phyloP scores from a whole-genome alignment of 139 green algal species.

The Chlamydomonas incerta region DNA sequence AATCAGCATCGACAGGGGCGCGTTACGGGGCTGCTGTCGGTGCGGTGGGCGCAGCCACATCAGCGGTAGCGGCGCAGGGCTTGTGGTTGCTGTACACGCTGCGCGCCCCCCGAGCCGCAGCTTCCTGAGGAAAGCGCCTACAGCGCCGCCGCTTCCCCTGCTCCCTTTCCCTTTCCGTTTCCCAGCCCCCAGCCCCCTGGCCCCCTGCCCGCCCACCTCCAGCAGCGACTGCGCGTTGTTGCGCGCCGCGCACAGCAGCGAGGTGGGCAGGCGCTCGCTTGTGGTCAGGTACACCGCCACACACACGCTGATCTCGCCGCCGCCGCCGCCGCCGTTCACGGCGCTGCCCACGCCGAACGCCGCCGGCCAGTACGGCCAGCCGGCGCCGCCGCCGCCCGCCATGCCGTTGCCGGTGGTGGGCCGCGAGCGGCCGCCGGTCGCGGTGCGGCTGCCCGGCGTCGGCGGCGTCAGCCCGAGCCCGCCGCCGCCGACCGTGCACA shows the following conservation, averaged over 20 bases:
- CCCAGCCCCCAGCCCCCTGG: neutral
- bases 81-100: too few species aligned
- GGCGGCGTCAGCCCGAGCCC: neutral
- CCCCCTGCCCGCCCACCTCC: neutral
- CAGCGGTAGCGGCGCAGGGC: too few species aligned
- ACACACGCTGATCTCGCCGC: neutral
- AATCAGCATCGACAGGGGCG: too few species aligned
- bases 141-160: too few species aligned
- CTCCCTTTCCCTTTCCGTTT: neutral
- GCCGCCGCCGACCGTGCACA: neutral
- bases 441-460: neutral
- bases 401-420: neutral
- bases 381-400: neutral
- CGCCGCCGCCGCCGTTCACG: neutral
- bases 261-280: neutral
- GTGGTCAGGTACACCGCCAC: constrained; percentile 29
- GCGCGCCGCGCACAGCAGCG: constrained; percentile 20
- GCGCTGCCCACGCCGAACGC: neutral
- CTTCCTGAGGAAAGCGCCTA: too few species aligned
- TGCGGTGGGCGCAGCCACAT: too few species aligned
- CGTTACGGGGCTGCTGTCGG: too few species aligned
- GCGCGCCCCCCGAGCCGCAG: too few species aligned
- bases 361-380: neutral
- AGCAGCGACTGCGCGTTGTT: constrained; percentile 15
- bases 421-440: neutral